Evolutionary conservation across 139 green algal species (phyloP).

Genomic region (Pedinophyceae sp.): DNA sequence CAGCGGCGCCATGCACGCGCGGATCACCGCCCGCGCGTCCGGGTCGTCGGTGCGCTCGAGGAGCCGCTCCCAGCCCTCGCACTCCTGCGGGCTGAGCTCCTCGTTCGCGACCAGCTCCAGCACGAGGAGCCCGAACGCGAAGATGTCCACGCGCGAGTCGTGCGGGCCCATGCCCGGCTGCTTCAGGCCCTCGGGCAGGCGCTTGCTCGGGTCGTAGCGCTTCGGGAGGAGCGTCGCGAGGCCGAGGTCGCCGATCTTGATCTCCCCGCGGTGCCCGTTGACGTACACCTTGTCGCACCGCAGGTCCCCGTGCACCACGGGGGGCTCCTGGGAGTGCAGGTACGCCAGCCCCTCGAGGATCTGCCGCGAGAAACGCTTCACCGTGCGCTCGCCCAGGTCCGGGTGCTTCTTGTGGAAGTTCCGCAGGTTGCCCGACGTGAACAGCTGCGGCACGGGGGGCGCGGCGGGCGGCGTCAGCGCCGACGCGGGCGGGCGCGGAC

Average conservation of each 20-base stretch:
- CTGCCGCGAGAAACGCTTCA: conserved; percentile 79
- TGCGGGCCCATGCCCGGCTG: neutral
- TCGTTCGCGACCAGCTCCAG: conserved; percentile 88
- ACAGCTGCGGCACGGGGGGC: too few species aligned
- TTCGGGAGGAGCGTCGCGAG: conserved; percentile 63
- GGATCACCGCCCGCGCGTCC: conserved; percentile 53
- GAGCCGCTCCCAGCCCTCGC: conserved; percentile 21
- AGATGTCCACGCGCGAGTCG: conserved; percentile 63
- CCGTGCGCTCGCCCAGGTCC: conserved; percentile 69
- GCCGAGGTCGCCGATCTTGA: conserved; percentile 89
- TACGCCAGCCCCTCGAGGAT: conserved; percentile 73
- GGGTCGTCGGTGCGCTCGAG: conserved; percentile 50
- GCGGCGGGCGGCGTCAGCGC: too few species aligned
- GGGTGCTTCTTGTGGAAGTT: conserved; percentile 69
- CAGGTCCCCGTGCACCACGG: conserved; percentile 90
- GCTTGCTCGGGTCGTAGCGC: conserved; percentile 14
- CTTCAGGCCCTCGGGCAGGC: neutral
- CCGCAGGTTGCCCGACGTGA: conserved; percentile 75
- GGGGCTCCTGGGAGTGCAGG: conserved; percentile 67
- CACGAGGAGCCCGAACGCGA: conserved; percentile 90
- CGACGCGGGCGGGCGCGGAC: too few species aligned
- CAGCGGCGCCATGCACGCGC: conserved; percentile 45
- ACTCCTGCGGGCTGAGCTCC: conserved; percentile 32
- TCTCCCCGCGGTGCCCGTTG: conserved; percentile 76
- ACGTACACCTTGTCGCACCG: conserved; percentile 92